Evolutionary conservation across 75 land plant genomes (phyloP), one percentile per base, ranked within the genome.

Genomic region (Larix kaempferi): DNA sequence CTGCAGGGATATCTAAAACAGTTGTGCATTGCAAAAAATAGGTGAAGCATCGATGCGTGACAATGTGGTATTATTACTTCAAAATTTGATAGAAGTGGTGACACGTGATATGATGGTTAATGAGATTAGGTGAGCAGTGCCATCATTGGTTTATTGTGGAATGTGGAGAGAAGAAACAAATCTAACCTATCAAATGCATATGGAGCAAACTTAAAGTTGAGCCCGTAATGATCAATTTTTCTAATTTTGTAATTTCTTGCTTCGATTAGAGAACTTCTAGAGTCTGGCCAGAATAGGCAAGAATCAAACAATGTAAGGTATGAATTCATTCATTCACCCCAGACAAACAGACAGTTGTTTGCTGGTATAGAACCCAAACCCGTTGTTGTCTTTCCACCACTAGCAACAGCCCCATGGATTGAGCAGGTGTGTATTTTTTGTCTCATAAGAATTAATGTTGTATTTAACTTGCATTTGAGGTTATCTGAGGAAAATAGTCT

Each of bases 21-120:
- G 22, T 4, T 73, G 33, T 22, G 2, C 82, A 33, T 60, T 84
- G 54, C 86, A 93, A 93, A 91, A 86, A 90, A 89, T 85, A 63
- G 82, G 84, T 55, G 90, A 90, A 73, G 85, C 85, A 78, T 78
- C 90, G 58, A 91, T 85, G 76, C 83, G 82, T 73, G 90, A 89
- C 80, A 77, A 78, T 74, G 93, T 93, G 13, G 91, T 98, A 44
- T 63, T 98, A 17, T 71, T 95, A 60, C 88, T 98, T 62, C 99
- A 95, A 84, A 98, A 98, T 76, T 95, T 98, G 91, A 74, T 89
- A 75, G 99, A 98, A 84, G 94, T 98, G n/a, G 94, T 95, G 14
- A 95, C 94, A 23, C 85, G 93, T 27, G 99, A 98, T 82, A 93
- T 98, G 92, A 98, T 98, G 96, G 92, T 86, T 58, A 88, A 95